These are phyloP conservation scores for Saitozyma podzolica DNA, from an alignment of 768 basidiomycete genomes.

Conservation along the genomic window DNA sequence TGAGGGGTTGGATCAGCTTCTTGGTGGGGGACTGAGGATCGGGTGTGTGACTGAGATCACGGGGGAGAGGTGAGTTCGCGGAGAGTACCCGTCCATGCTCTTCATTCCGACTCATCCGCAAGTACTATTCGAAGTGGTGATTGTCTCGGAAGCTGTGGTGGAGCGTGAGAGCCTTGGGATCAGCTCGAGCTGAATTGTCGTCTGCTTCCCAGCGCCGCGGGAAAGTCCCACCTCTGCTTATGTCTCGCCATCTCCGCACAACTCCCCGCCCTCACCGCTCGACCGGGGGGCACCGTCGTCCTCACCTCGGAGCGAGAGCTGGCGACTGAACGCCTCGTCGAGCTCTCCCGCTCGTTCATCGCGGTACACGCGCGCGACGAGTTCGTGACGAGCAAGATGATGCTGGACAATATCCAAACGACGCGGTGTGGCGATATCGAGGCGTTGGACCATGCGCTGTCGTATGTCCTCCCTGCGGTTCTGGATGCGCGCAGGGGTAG, in stretches of 20 bases:
- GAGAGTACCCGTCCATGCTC: not conserved
- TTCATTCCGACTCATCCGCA: not conserved
- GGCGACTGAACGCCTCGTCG: slow-evolving; percentile 40
- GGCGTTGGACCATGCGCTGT: slow-evolving; percentile 52
- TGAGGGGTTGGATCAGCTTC: slow-evolving; percentile 62
- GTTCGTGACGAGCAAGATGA: slow-evolving; percentile 37
- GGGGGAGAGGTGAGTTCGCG: slow-evolving; percentile 72
- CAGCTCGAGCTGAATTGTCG: too few species aligned
- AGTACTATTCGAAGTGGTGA: not conserved
- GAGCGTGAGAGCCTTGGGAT: not conserved
- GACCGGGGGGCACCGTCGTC: slow-evolving; percentile 57
- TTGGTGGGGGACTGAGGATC: slow-evolving; percentile 77
- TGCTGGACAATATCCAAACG: slow-evolving; percentile 61
- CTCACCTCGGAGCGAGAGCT: slow-evolving; percentile 49
- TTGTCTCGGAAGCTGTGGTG: not conserved
- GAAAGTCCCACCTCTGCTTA: slow-evolving; percentile 89
- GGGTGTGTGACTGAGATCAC: slow-evolving; percentile 84
- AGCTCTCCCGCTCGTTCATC: slow-evolving; percentile 34
- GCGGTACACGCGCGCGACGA: slow-evolving; percentile 29
- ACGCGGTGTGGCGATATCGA: slow-evolving; percentile 46
- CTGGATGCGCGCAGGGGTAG: slow-evolving; percentile 22
- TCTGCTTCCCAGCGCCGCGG: slow-evolving; percentile 67
- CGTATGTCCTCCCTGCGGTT: slow-evolving; percentile 51
- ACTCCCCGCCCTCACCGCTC: slow-evolving; percentile 60
- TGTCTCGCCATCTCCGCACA: slow-evolving; percentile 80